Conservation (phyloP, 2,329 filamentous ascomycete genomes). For the Trichoderma polysporum region DNA sequence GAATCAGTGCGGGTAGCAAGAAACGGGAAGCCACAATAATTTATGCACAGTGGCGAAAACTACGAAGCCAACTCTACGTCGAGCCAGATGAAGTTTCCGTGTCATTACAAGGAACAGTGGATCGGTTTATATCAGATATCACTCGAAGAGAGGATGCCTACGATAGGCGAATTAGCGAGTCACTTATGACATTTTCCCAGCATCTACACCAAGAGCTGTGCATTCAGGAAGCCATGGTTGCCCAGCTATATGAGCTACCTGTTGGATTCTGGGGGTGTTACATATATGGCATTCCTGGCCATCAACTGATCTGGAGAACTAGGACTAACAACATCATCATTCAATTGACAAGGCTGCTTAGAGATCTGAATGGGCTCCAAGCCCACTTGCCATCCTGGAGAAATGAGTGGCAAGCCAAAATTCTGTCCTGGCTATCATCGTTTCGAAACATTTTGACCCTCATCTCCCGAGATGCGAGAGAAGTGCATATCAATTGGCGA, state of each 20-base stretch:
- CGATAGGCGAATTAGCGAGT: constrained; percentile 22
- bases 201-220: constrained; percentile 24
- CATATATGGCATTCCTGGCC: background rate
- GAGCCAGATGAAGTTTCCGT: background rate
- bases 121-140: background rate
- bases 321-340: constrained; percentile 5
- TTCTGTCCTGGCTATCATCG: constrained; percentile 19
- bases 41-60: background rate
- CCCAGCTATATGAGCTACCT: constrained; percentile 27
- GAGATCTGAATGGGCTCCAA: background rate
- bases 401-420: constrained; percentile 24
- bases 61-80: background rate
- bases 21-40: background rate
- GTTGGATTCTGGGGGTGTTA: constrained; percentile 24
- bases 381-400: background rate
- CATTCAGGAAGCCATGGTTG: constrained; percentile 27
- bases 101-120: background rate
- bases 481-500: constrained; percentile 24
- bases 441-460: constrained; percentile 22
- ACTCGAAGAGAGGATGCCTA: background rate
- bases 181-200: constrained; percentile 23
- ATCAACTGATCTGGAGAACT: constrained; percentile 15
- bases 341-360: background rate
- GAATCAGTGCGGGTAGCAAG: background rate
- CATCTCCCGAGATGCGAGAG: constrained; percentile 10